Conservation (phyloP, 139 green algal genomes). For the Marvania coccoides region DNA sequence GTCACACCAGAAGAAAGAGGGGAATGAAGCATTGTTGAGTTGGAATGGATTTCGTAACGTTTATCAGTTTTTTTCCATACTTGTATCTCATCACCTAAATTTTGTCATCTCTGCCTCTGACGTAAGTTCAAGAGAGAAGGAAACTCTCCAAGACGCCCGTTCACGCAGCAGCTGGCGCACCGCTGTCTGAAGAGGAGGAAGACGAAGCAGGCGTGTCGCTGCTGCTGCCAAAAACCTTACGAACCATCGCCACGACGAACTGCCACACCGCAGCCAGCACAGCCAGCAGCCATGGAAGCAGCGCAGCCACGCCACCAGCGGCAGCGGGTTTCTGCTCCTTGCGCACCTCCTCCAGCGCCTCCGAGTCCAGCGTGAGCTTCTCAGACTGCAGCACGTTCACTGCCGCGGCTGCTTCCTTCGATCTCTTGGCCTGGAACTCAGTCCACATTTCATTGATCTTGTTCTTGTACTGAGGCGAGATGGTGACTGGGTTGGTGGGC, state of each 20-base stretch:
- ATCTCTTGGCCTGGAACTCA: neutral
- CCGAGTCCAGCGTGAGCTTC: neutral
- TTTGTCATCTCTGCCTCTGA: no score
- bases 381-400: neutral
- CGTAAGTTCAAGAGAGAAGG: no score
- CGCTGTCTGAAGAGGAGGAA: neutral
- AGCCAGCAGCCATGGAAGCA: no score
- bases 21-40: no score
- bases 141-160: neutral
- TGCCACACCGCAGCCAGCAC: neutral
- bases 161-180: neutral
- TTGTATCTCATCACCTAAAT: neutral
- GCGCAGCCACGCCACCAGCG: neutral
- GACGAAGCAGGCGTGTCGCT: neutral
- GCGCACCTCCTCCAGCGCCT: neutral
- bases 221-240: neutral
- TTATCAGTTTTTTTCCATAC: neutral
- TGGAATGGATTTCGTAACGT: neutral
- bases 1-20: no score
- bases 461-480: neutral
- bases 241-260: neutral
- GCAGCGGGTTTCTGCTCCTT: neutral
- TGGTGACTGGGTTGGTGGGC: neutral
- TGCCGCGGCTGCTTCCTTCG: neutral
- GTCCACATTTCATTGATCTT: conserved; percentile 1